A percentile compares a stretch with the other conserved stretches of the same genome.
These are phyloP conservation scores for Wickerhamomyces canadensis DNA, from an alignment of 805 yeast genomes.

Conservation along the genomic window DNA sequence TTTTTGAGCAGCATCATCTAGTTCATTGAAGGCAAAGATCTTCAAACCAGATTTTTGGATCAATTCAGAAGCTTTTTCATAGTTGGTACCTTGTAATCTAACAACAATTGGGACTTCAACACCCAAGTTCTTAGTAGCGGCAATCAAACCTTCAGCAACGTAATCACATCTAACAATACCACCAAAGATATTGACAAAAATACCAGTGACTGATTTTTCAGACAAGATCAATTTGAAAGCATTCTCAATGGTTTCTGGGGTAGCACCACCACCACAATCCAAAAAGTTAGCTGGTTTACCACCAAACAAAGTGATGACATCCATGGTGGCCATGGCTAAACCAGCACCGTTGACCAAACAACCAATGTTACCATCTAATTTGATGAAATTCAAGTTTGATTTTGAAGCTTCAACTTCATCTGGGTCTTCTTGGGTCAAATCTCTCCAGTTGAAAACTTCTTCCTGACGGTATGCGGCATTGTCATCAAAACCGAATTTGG, in stretches of 20 bases:
- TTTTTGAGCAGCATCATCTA: constrained; percentile 96
- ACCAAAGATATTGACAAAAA: constrained; percentile 97
- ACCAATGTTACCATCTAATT: constrained; percentile 97
- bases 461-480: constrained; percentile 92
- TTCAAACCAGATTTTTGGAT: constrained; percentile 85
- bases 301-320: constrained; percentile 94
- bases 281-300: constrained; percentile 99
- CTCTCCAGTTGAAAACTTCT: constrained; percentile 96
- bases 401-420: constrained; percentile 91
- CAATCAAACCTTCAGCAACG: constrained; percentile 96
- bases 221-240: constrained; percentile 92
- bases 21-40: constrained; percentile 85
- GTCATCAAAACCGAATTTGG: constrained; percentile 97
- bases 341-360: constrained; percentile 99
- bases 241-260: constrained; percentile 95
- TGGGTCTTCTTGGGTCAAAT: constrained; percentile 94
- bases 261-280: constrained; percentile 99
- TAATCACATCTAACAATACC: constrained; percentile 99
- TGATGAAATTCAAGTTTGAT: constrained; percentile 91
- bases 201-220: constrained; percentile 86
- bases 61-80: constrained; percentile 81
- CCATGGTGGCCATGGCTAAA: constrained; percentile 99
- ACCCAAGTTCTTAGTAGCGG: constrained; percentile 88
- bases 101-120: constrained; percentile 93
- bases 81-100: constrained; percentile 97